phyloP scores from a whole-genome alignment of 2,329 filamentous ascomycete species.

The Aurifilum marmelostoma region DNA sequence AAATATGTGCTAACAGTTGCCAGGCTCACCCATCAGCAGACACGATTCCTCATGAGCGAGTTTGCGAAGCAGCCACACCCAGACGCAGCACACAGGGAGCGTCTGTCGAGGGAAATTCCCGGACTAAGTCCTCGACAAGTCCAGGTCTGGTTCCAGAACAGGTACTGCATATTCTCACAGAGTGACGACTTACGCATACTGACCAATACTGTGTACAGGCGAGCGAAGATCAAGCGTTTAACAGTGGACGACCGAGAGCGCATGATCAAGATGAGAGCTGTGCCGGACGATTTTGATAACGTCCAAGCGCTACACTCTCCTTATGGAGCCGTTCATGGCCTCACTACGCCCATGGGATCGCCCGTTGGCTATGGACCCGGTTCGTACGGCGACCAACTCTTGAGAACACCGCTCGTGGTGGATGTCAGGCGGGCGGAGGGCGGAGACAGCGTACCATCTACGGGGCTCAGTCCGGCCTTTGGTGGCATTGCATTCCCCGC shows the following conservation, averaged over 20 bases:
- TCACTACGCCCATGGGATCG: conserved; percentile 52
- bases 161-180: conserved; percentile 57
- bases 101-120: conserved; percentile 86
- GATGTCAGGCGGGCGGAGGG: conserved; percentile 67
- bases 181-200: conserved; percentile 23
- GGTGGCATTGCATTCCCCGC: conserved; percentile 68
- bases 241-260: conserved; percentile 71
- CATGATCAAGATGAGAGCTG: conserved; percentile 73
- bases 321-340: conserved; percentile 62
- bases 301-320: conserved; percentile 70
- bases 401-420: conserved; percentile 66
- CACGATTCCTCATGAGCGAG: conserved; percentile 96
- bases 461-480: conserved; percentile 69
- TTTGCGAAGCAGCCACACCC: conserved; percentile 94
- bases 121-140: conserved; percentile 90
- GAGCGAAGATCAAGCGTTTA: conserved; percentile 72
- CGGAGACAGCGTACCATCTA: conserved; percentile 69
- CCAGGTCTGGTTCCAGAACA: conserved; percentile 98
- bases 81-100: conserved; percentile 86
- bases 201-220: conserved; percentile 45
- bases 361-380: conserved; percentile 53
- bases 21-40: conserved; percentile 93
- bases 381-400: conserved; percentile 62
- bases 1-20: conserved; percentile 36
- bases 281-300: conserved; percentile 73